Base-by-base conservation (phyloP, 2,329 filamentous ascomycete genomes). In the Ophiostoma sp. region DNA sequence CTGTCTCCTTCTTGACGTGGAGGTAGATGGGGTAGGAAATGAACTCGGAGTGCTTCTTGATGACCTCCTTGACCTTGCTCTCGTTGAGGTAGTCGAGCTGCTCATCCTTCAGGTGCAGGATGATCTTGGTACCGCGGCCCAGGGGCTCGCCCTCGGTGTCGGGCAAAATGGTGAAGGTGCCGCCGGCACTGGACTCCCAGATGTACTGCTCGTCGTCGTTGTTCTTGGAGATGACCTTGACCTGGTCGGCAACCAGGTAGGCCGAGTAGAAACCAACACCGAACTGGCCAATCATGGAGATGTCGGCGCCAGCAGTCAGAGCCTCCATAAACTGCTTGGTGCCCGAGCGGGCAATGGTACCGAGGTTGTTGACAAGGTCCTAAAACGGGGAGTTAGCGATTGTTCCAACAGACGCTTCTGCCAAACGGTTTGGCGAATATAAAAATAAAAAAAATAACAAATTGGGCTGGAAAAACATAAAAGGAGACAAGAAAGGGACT, bases 21-120 rank as follows among this genome's bases (percentile, higher is more conserved):
- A 99, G 95, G 90, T 98, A 99, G 92, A 99, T 99, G 82, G 96
- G 96, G 90, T 99, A 99, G 70, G 96, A 98, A 89, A 99, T 99
- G 90, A 99, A 99, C 89, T 99, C 96, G 83, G 96, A 98, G 93
- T 99, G 96, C 93, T 99, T 99, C 94, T 98, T 98, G 89, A 99
- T 95, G 78, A 99, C 95, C 90, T 99, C 96, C 93, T 99, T 99
- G 89, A 99, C 92, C 90, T 95, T 96, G 89, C 89, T 89, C 92
- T 99, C 96, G 86, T 98, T 97, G 79, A 98, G 89, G 91, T 97
- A 99, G 85, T 98, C 96, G 78, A 88, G 89, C 90, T 99, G 96
- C 91, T 99, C 96, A 80, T 99, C 96, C 93, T 99, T 99, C 82
- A 99, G 89, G 89, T 98, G 93, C 76, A 99, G 94, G 85, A 98